phyloP scores from a whole-genome alignment of 2,329 filamentous ascomycete species.

The Dichotomopilus funicola region DNA sequence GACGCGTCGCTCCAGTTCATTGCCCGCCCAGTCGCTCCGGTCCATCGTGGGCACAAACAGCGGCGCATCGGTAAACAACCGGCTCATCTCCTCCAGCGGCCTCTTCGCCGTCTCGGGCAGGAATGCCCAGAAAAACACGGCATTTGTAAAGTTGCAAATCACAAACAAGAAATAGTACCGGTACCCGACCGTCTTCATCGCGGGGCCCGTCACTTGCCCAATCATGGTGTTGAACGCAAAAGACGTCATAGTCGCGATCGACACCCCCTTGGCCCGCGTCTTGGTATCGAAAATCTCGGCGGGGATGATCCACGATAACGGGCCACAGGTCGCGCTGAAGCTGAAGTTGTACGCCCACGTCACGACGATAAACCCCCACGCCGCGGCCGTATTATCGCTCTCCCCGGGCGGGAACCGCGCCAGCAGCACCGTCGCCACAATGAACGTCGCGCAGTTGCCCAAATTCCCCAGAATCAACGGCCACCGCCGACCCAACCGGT shows the following conservation, averaged over 20 bases:
- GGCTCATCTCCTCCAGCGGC: constrained; percentile 60
- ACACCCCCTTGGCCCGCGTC: constrained; percentile 67
- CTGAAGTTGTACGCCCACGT: constrained; percentile 79
- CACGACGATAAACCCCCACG: constrained; percentile 59
- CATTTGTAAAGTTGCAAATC: constrained; percentile 51
- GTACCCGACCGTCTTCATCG: constrained; percentile 39
- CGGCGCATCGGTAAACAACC: constrained; percentile 47
- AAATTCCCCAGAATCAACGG: constrained; percentile 63
- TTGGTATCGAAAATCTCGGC: constrained; percentile 74
- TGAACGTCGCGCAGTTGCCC: constrained; percentile 46
- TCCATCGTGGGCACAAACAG: constrained; percentile 11
- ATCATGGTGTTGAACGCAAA: constrained; percentile 17
- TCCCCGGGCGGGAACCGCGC: constrained; percentile 55
- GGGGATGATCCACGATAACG: constrained; percentile 56
- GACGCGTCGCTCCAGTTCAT: constrained; percentile 10
- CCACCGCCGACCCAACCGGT: constrained; percentile 64
- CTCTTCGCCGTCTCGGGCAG: constrained; percentile 55
- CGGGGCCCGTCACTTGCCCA: constrained; percentile 37
- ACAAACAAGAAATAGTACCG: constrained; percentile 45
- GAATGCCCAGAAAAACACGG: constrained; percentile 49
- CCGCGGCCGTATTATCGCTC: constrained; percentile 29
- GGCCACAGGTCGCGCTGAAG: constrained; percentile 37
- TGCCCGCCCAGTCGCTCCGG: constrained; percentile 1
- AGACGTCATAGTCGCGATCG: constrained; percentile 63
- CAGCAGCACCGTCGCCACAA: constrained; percentile 55